Base-by-base conservation (phyloP, 768 basidiomycete species). In the Crassisporium funariophilum region DNA sequence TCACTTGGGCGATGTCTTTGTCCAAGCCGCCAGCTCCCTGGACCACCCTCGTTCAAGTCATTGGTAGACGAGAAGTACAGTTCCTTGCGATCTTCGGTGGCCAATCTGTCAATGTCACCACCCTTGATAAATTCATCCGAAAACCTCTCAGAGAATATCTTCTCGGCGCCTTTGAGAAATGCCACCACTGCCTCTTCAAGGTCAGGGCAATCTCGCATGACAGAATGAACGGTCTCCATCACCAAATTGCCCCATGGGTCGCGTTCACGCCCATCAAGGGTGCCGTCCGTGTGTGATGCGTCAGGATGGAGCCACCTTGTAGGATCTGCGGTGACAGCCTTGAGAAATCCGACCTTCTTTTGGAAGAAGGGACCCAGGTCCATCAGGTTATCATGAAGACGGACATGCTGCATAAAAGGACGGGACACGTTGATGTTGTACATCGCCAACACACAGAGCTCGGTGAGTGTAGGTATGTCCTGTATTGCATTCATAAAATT, bases 31-130 rank as follows among this genome's bases (percentile, higher is more conserved):
- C 45, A 56, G 19, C 39, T 41, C 0, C 64, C 61, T 0, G 66
- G 46, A 0, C 49, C 54, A 0, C 66, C 66, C 38, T 67, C 61
- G 46, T 63, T 64, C 7, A 33, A 47, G 39, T 65, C 62, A 35
- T 69, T 69, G 2, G 65, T 66, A 0, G 61, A 43, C 2, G 55
- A 22, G 17, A 53, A 49, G 10, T 31, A 63, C 2, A 55, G 33
- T 2, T 24, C 12, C 0, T 43, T 7, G 2, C 41, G 41, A 15
- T 58, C 47, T 5, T 16, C 42, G 5, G 17, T 25, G 5, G 56
- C 43, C 1, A 57, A 34, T 12, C 22, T 31, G 24, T 48, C 54
- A 35, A 65, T 62, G 0, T 25, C 24, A 4, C 55, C 56, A 4
- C 55, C 62, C 4, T 41, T 20, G 4, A 24, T 45, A 39, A 63